These are phyloP conservation scores for Vickermania spadyakhi DNA, from an alignment of 208 protist genomes.

Conservation along the genomic window DNA sequence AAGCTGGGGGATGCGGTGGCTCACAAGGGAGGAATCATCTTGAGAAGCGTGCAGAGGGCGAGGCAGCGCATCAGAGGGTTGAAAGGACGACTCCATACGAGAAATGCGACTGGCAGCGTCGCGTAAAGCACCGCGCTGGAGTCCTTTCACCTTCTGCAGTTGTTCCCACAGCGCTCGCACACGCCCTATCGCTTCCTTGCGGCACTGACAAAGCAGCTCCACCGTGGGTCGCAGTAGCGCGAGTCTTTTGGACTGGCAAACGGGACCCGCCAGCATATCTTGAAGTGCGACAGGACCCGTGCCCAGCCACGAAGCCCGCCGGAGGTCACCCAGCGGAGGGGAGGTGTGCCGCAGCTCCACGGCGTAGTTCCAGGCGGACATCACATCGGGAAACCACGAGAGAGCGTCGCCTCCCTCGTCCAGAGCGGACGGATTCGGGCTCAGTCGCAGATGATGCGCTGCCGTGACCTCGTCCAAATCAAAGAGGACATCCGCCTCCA, in stretches of 20 bases:
- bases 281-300: not conserved
- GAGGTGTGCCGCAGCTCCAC: not conserved
- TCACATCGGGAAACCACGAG: not conserved
- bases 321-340: not conserved
- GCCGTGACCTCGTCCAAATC: slow-evolving; percentile 61
- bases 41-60: not conserved
- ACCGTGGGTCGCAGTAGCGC: not conserved
- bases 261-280: slow-evolving; percentile 6
- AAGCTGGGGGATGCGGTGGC: not conserved
- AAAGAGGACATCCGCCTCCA: slow-evolving; percentile 62
- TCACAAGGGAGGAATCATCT: not conserved
- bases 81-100: not conserved
- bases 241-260: not conserved
- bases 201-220: not conserved
- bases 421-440: slow-evolving; percentile 11
- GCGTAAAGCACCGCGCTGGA: not conserved
- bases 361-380: not conserved
- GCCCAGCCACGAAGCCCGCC: not conserved
- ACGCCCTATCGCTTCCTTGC: not conserved
- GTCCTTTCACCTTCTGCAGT: not conserved
- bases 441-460: slow-evolving; percentile 16
- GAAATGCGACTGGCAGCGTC: not conserved
- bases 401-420: not conserved
- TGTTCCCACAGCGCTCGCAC: not conserved
- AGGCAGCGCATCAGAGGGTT: not conserved